Evolutionary conservation across 2,329 filamentous ascomycete genomes (phyloP).

Genomic region (Colletotrichum paranaense): DNA sequence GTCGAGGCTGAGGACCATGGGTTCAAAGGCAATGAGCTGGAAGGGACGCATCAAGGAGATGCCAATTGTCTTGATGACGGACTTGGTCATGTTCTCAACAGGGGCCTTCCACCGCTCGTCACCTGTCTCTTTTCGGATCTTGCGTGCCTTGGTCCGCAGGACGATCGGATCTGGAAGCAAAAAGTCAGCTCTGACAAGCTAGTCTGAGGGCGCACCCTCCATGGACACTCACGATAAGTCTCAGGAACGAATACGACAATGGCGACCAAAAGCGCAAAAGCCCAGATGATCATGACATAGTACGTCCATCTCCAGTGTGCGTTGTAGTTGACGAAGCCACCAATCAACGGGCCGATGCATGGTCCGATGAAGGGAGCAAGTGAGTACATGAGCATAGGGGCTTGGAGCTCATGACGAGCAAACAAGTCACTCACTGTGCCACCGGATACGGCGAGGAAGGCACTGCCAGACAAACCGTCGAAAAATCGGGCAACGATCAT

Average conservation of each 20-base stretch:
- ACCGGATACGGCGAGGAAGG: constrained; percentile 80
- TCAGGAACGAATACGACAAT: constrained; percentile 84
- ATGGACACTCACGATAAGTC: constrained; percentile 75
- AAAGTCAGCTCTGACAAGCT: constrained; percentile 14
- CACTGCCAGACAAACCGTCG: constrained; percentile 76
- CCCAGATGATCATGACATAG: constrained; percentile 87
- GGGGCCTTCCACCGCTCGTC: constrained; percentile 81
- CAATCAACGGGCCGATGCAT: constrained; percentile 69
- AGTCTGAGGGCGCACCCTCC: constrained; percentile 20
- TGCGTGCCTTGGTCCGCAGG: constrained; percentile 77
- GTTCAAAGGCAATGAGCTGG: constrained; percentile 82
- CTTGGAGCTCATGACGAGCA: constrained; percentile 72
- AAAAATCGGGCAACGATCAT: constrained; percentile 84
- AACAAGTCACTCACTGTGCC: constrained; percentile 89
- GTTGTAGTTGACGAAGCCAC: constrained; percentile 86
- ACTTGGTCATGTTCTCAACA: constrained; percentile 78
- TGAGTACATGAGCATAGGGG: constrained; percentile 86
- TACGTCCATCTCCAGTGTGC: constrained; percentile 85
- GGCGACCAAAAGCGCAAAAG: constrained; percentile 69
- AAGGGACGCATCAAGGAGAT: constrained; percentile 76
- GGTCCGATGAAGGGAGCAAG: constrained; percentile 73
- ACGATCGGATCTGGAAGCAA: constrained; percentile 68
- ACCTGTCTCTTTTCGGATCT: constrained; percentile 79
- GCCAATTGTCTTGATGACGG: constrained; percentile 71
- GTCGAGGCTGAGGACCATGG: constrained; percentile 87